phyloP scores from a whole-genome alignment of 495 filamentous ascomycete species.

The Penicillium bialowiezense region DNA sequence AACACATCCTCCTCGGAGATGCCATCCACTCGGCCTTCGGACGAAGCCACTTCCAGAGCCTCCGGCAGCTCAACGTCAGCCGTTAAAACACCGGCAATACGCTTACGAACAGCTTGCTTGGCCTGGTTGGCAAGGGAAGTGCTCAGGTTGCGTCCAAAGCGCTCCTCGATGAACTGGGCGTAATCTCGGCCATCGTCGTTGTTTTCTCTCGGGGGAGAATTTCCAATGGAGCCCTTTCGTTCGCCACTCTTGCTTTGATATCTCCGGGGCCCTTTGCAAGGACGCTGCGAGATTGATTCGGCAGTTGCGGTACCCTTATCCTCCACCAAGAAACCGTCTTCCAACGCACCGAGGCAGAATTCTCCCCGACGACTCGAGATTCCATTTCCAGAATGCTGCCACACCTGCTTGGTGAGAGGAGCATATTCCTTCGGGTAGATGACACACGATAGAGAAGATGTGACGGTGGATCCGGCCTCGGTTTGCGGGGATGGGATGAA shows the following conservation, averaged over 20 bases:
- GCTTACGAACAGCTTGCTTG: conserved; percentile 77
- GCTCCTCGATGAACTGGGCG: conserved; percentile 84
- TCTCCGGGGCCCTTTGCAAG: conserved; percentile 63
- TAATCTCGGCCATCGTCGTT: conserved; percentile 60
- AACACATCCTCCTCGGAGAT: conserved; percentile 88
- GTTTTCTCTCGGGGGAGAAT: conserved; percentile 11
- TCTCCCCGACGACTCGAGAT: conserved; percentile 89
- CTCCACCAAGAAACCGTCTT: conserved; percentile 65
- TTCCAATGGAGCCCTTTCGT: conserved; percentile 4
- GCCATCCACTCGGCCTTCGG: conserved; percentile 55
- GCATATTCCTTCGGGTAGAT: conserved; percentile 65
- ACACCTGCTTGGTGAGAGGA: conserved; percentile 78
- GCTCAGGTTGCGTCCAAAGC: conserved; percentile 89
- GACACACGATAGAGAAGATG: conserved; percentile 65
- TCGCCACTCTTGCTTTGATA: conserved; percentile 57
- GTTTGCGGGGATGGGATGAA: conserved; percentile 54
- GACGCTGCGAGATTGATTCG: conserved; percentile 38
- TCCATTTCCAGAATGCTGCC: conserved; percentile 96
- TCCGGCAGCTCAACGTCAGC: conserved; percentile 67
- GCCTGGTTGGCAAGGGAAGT: conserved; percentile 72
- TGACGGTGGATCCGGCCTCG: conserved; percentile 29
- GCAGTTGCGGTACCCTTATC: conserved; percentile 28
- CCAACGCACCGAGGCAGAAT: conserved; percentile 73
- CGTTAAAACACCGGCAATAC: conserved; percentile 85
- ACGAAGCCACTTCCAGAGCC: conserved; percentile 49